Base-by-base conservation (phyloP, 257 asterid genomes). In the Sherardia arvensis region DNA sequence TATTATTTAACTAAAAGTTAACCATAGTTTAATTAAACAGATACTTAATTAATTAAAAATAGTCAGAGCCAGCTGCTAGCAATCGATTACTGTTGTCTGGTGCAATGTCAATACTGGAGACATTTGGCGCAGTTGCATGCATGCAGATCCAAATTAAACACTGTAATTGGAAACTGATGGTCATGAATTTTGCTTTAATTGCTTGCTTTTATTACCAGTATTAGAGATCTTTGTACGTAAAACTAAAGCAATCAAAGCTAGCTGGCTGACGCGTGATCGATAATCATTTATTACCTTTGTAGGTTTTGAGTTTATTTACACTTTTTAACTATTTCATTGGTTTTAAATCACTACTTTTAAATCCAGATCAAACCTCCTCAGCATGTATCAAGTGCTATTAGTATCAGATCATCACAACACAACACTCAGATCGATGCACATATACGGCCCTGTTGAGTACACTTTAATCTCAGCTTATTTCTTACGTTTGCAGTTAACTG, bases 41-140 rank as follows among this genome's bases (percentile, higher is more conserved):
- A 10, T 8, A 10, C 17, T 36, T 36, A 43, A 43, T n/a, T n/a
- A 40, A 43, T 3, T n/a, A n/a, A n/a, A n/a, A n/a, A n/a, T n/a
- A n/a, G n/a, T n/a, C n/a, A 43, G 17, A 17, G 20, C 51, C 51
- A 43, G 51, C 51, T 43, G 51, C 51, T 43, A 43, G 51, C 21
- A 43, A 43, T 43, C 51, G 17, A 43, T 43, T 43, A 43, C 51
- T 2, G 20, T 43, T 43, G 51, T 43, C 51, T 43, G 17, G 51
- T 43, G 51, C 51, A 43, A 43, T 43, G 20, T 43, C 51, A 43
- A 14, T 43, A 15, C 51, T 43, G 51, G 51, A 15, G 51, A 49
- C 56, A 49, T 49, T 55, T 55, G 60, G 60, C 60, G 30, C 18
- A 55, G n/a, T 55, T 55, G 60, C 60, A 55, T 55, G 60, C 60